Evolutionary conservation across 169 alveolate species (phyloP), one percentile per base, ranked within the genome.

Genomic region (Plasmodium coatneyi): DNA sequence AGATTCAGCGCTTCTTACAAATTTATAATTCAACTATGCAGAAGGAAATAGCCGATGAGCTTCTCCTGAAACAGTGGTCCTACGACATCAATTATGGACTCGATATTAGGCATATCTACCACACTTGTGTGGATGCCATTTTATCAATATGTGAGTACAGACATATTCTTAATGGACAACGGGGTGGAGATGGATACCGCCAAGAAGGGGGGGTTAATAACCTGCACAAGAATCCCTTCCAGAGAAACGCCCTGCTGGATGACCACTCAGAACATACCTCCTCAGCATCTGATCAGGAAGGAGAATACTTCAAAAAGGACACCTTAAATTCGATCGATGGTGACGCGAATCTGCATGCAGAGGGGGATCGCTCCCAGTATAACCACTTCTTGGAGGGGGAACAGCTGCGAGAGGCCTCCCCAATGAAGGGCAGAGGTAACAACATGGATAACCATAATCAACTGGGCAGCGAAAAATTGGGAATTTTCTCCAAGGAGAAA

Each of bases 81-180:
- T 86, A 86, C 30, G 93, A 86, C 32, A 86, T 86, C 19, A 86
- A 72, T n/a, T 86, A 86, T 54, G 93, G 93, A 0, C 84, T 86
- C 6, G 93, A 86, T 34, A 86, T 86, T 30, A 86, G 93, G 43
- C 93, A 86, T 34, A 86, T 86, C 3, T 86, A 86, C 43, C 93
- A 86, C 19, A 86, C 93, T 4, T 86, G 93, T 70, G 93, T 86
- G 3, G 93, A 86, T 76, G 93, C 93, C 7, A 86, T 86, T 39
- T 25, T 86, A 2, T 86, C 93, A 0, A 86, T 86, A 3, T 86
- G 93, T 32, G 93, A 86, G 30, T 86, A 86, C 34, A 36, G 43
- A 19, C 93, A 86, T 14, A 86, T 86, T 9, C 28, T 86, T 16
- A 25, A n/a, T 66, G 76, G 34, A 5, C 34, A 60, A 25, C 7